Percentiles rank a stretch among this genome's conserved stretches.
Evolutionary conservation across 164 flowering plant species (phyloP).

Genomic region (Sedum album): DNA sequence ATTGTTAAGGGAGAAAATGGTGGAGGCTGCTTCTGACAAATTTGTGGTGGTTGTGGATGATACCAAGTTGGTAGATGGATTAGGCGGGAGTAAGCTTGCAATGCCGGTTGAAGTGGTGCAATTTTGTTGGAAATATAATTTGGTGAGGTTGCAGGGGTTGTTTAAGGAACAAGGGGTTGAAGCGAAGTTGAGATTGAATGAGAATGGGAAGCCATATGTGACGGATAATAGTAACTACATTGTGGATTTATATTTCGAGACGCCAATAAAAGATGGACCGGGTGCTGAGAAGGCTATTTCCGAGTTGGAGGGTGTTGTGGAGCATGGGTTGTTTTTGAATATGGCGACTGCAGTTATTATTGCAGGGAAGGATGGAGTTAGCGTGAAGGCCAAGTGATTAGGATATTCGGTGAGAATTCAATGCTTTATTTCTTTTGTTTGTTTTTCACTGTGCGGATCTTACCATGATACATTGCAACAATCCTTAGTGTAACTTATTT

Average conservation of each 20-base stretch:
- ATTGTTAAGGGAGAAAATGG: slow-evolving; percentile 54
- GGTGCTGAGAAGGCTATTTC: slow-evolving; percentile 67
- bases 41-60: slow-evolving; percentile 52
- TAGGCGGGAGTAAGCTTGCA: slow-evolving; percentile 49
- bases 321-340: slow-evolving; percentile 76
- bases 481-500: neutral
- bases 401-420: neutral
- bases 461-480: neutral
- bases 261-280: slow-evolving; percentile 52
- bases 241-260: slow-evolving; percentile 73
- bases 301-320: slow-evolving; percentile 74
- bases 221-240: slow-evolving; percentile 77
- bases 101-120: slow-evolving; percentile 20
- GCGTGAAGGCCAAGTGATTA: slow-evolving; percentile 35
- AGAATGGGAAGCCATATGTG: slow-evolving; percentile 64
- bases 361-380: slow-evolving; percentile 49
- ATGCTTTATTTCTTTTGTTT: neutral
- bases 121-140: slow-evolving; percentile 54
- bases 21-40: slow-evolving; percentile 46
- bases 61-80: slow-evolving; percentile 35
- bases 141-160: slow-evolving; percentile 45
- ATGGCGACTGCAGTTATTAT: slow-evolving; percentile 83
- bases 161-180: slow-evolving; percentile 59
- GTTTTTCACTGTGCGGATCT: neutral
- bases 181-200: slow-evolving; percentile 53